Percentiles rank a stretch among this genome's conserved stretches.
These are phyloP conservation scores for Xylaria acuta DNA, from an alignment of 495 filamentous ascomycete species.

Conservation along the genomic window DNA sequence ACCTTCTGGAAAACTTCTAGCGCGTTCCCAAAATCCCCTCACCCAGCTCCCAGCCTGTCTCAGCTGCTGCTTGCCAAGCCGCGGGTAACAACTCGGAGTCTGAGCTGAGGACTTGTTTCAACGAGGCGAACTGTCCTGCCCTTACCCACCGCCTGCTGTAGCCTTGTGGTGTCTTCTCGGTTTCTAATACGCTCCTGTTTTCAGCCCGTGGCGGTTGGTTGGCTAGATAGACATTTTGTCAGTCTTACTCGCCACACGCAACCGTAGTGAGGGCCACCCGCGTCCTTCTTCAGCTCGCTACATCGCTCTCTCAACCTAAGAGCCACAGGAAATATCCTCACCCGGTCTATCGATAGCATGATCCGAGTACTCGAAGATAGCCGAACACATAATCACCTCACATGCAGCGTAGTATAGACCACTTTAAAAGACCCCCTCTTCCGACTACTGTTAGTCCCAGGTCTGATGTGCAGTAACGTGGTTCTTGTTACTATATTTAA, in stretches of 20 bases:
- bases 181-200: not conserved
- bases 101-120: not conserved
- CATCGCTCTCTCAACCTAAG: not conserved
- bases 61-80: not conserved
- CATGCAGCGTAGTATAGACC: not conserved
- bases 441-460: not conserved
- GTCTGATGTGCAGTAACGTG: not conserved
- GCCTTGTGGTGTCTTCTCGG: not conserved
- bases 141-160: not conserved
- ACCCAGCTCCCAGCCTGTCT: conserved; percentile 1
- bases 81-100: not conserved
- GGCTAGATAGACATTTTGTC: too few species aligned
- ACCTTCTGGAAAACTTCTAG: conserved; percentile 53
- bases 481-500: not conserved
- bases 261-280: not conserved
- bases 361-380: not conserved
- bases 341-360: not conserved
- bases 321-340: not conserved
- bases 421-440: not conserved
- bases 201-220: not conserved
- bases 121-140: not conserved
- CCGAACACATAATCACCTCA: not conserved
- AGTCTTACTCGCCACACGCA: too few species aligned
- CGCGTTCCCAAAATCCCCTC: conserved; percentile 27
- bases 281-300: not conserved